Evolutionary conservation across 2,329 filamentous ascomycete genomes (phyloP).

Genomic region (Claviceps purpurea): DNA sequence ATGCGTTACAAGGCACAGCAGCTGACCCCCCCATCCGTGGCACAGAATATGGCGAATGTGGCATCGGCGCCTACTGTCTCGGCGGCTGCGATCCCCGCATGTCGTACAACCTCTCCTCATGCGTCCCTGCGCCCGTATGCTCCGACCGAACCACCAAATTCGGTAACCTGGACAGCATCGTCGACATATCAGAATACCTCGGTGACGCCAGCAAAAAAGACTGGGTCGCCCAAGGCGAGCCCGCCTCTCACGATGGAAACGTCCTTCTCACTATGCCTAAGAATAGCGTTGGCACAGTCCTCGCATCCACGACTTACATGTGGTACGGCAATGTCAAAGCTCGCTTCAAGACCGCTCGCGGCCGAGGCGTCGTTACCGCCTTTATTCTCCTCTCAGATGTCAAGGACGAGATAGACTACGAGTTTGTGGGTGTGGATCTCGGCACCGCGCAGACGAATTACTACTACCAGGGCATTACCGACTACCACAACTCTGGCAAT

Average conservation of each 20-base stretch:
- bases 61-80: slow-evolving; percentile 86
- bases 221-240: slow-evolving; percentile 78
- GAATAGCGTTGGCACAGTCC: slow-evolving; percentile 71
- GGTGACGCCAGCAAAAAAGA: slow-evolving; percentile 69
- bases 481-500: slow-evolving; percentile 68
- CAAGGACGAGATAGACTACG: slow-evolving; percentile 97
- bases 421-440: slow-evolving; percentile 77
- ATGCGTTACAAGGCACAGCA: neutral
- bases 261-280: slow-evolving; percentile 82
- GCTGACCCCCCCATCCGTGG: slow-evolving; percentile 7
- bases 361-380: slow-evolving; percentile 82
- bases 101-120: slow-evolving; percentile 73
- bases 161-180: slow-evolving; percentile 53
- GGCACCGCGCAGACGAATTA: slow-evolving; percentile 79
- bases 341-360: slow-evolving; percentile 70
- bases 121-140: slow-evolving; percentile 74
- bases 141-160: slow-evolving; percentile 61
- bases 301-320: slow-evolving; percentile 75
- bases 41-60: slow-evolving; percentile 82
- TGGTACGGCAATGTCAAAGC: slow-evolving; percentile 95
- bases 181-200: slow-evolving; percentile 67
- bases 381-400: slow-evolving; percentile 93
- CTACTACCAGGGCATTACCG: slow-evolving; percentile 86
- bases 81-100: slow-evolving; percentile 85
- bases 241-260: slow-evolving; percentile 52